phyloP scores from a whole-genome alignment of 1,284 basidiomycete genomes.

The Moesziomyces aphidis region DNA sequence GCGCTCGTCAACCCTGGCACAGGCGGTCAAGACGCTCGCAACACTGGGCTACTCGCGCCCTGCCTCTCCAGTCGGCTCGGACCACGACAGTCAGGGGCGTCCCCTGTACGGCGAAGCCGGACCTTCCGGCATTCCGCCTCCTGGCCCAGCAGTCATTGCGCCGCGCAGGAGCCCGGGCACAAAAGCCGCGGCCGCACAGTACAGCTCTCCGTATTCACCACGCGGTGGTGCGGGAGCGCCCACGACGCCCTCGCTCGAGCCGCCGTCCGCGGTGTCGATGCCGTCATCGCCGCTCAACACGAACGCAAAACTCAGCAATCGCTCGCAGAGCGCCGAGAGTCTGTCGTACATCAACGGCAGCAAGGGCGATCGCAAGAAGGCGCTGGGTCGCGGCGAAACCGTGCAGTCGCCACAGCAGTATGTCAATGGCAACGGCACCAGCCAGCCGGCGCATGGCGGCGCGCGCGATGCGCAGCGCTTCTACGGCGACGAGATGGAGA shows the following conservation, averaged over 20 bases:
- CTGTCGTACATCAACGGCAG: slow-evolving; percentile 39
- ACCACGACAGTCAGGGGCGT: slow-evolving; percentile 37
- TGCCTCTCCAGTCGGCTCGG: slow-evolving; percentile 46
- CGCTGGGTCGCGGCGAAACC: slow-evolving; percentile 13
- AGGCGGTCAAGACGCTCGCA: slow-evolving; percentile 59
- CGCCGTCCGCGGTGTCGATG: slow-evolving; percentile 22
- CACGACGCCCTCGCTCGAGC: slow-evolving; percentile 20
- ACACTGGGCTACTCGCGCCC: slow-evolving; percentile 61
- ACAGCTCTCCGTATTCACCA: slow-evolving; percentile 41
- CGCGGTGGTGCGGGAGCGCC: slow-evolving; percentile 8
- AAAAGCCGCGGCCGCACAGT: slow-evolving; percentile 40
- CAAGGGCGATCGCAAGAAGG: slow-evolving; percentile 28
- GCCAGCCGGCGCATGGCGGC: slow-evolving; percentile 1
- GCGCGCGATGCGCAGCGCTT: slow-evolving; percentile 21
- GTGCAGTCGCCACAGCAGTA: slow-evolving; percentile 6
- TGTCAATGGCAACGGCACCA: slow-evolving; percentile 13
- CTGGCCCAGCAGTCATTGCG: slow-evolving; percentile 42
- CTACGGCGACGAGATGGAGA: slow-evolving; percentile 32
- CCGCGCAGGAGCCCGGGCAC: slow-evolving; percentile 33
- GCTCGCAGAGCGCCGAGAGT: slow-evolving; percentile 57
- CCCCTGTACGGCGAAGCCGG: slow-evolving; percentile 41
- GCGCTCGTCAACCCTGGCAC: slow-evolving; percentile 51
- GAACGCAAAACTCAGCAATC: slow-evolving; percentile 33
- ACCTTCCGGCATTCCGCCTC: slow-evolving; percentile 42
- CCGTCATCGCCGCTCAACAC: slow-evolving; percentile 37